Evolutionary conservation across 2,329 filamentous ascomycete genomes (phyloP).

Genomic region (Ophiostoma novo-ulmi): DNA sequence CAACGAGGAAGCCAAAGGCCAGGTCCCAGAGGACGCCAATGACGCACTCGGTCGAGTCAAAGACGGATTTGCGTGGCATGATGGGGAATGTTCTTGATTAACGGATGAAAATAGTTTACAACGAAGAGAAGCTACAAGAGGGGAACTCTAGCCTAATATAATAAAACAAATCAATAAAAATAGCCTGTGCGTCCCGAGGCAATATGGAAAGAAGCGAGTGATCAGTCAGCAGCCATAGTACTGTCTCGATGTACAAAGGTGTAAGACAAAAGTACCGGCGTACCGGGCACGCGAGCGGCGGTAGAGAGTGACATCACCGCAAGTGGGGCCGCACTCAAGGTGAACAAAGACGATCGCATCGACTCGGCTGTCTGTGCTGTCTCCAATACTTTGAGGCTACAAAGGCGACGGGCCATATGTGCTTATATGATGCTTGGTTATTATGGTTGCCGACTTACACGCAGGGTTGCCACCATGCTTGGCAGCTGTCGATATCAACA

Average conservation of each 20-base stretch:
- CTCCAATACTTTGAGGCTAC: background rate
- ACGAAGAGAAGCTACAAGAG: background rate
- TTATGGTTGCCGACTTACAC: background rate
- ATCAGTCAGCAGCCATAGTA: background rate
- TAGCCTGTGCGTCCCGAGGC: background rate
- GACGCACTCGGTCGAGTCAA: slow-evolving; percentile 35
- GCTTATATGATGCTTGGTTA: background rate
- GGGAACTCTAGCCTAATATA: background rate
- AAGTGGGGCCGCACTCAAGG: background rate
- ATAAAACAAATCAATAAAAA: background rate
- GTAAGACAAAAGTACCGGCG: slow-evolving; percentile 1
- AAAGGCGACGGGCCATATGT: background rate
- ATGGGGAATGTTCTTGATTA: background rate
- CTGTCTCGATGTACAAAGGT: background rate
- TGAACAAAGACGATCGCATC: background rate
- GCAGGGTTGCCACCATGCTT: background rate
- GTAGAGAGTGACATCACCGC: slow-evolving; percentile 7
- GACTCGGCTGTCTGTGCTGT: background rate
- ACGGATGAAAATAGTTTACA: background rate
- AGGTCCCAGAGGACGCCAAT: slow-evolving; percentile 39
- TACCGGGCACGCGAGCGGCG: background rate
- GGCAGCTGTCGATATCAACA: background rate
- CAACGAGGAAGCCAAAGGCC: slow-evolving; percentile 34
- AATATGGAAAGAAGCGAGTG: background rate
- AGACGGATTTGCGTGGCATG: slow-evolving; percentile 25